These are phyloP conservation scores for Tetracentron sinense DNA, from an alignment of 164 flowering plant species.

Conservation along the genomic window DNA sequence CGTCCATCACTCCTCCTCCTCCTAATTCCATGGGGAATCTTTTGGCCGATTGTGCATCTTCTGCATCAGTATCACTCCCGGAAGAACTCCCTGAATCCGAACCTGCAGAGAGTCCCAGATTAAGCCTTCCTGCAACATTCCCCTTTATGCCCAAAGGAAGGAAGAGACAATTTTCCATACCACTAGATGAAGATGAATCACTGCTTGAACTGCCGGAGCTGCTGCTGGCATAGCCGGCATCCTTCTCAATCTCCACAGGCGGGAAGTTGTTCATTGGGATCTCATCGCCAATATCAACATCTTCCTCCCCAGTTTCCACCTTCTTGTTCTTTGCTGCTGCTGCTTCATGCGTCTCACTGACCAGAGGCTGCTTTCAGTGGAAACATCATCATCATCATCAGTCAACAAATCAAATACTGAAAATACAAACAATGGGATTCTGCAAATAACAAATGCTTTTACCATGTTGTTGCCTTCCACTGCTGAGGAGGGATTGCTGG, in stretches of 20 bases:
- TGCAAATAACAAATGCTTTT: not conserved
- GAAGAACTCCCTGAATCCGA: no score
- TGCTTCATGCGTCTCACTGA: conserved; percentile 20
- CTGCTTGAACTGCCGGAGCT: conserved; percentile 5
- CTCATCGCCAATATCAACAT: conserved; percentile 42
- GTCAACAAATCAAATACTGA: not conserved
- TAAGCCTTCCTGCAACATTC: no score
- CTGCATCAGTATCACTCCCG: no score
- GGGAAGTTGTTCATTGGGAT: conserved; percentile 37
- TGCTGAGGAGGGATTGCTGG: conserved; percentile 6
- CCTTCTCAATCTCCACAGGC: conserved; percentile 75
- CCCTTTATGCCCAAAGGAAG: no score
- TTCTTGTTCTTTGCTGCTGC: conserved; percentile 17
- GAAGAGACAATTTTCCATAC: no score
- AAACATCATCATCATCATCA: not conserved
- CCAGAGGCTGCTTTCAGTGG: conserved; percentile 18
- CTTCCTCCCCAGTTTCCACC: conserved; percentile 26
- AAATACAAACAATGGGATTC: no score
- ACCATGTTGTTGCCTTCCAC: not conserved
- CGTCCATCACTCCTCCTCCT: no score
- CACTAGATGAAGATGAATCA: not conserved
- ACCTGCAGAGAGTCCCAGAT: no score
- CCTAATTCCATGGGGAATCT: no score
- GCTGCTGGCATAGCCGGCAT: conserved; percentile 31
- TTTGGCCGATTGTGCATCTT: no score